Percentiles rank a stretch among this genome's conserved stretches.
Evolutionary conservation across 1,139 yeast genomes (phyloP).

Genomic region (Williopsis jadinii): DNA sequence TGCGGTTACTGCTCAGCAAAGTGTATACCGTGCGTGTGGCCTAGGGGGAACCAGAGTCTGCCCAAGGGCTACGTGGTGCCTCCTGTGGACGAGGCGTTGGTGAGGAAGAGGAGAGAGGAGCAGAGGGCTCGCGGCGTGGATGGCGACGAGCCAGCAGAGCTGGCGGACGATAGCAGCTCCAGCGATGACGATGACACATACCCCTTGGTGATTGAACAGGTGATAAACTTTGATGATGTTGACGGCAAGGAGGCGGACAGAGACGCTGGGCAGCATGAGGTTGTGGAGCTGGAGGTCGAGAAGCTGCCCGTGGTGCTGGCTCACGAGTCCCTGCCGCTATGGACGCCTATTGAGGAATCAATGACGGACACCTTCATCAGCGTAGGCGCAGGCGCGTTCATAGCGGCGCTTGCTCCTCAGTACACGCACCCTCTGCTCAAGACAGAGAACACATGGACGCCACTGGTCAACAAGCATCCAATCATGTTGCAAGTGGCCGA

Average conservation of each 20-base stretch:
- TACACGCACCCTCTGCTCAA: conserved; percentile 34
- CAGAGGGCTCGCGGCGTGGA: too few relatives aligned
- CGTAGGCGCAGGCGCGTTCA: conserved; percentile 31
- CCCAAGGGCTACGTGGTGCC: conserved; percentile 9
- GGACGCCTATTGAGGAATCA: conserved; percentile 2
- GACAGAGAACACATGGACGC: conserved; percentile 31
- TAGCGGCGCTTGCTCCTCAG: conserved; percentile 35
- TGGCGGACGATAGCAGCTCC: too few relatives aligned
- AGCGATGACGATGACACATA: too few relatives aligned
- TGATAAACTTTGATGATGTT: too few relatives aligned
- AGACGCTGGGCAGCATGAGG: too few relatives aligned
- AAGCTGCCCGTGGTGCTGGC: too few relatives aligned
- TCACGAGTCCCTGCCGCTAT: conserved; percentile 1
- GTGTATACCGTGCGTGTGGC: conserved; percentile 11
- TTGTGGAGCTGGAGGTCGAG: too few relatives aligned
- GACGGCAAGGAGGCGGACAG: too few relatives aligned
- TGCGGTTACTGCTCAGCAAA: conserved; percentile 4
- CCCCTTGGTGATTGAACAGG: too few relatives aligned
- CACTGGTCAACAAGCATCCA: conserved; percentile 24
- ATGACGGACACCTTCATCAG: conserved; percentile 15
- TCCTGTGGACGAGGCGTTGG: conserved; percentile 1
- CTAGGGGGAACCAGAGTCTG: conserved; percentile 7
- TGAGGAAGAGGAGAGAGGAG: not conserved
- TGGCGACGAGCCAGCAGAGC: too few relatives aligned
- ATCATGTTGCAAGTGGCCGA: conserved; percentile 30